phyloP scores from a whole-genome alignment of 2,329 filamentous ascomycete genomes.

The Chaetomiaceae sp. region DNA sequence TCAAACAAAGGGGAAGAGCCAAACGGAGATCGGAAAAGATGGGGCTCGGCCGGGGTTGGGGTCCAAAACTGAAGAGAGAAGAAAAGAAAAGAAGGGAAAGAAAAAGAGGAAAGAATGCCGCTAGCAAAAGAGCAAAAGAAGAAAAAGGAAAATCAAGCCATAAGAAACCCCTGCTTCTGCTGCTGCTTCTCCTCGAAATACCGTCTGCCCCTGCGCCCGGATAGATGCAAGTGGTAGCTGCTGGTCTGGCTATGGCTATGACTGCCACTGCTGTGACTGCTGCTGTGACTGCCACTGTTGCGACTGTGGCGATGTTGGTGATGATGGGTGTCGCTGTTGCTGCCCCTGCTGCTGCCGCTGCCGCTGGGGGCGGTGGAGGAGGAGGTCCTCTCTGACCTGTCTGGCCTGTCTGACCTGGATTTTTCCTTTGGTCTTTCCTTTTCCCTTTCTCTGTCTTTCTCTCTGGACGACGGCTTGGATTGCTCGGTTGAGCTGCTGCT shows the following conservation, averaged over 20 bases:
- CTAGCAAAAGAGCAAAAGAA: not conserved
- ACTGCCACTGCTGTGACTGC: not conserved
- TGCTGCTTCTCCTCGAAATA: slow-evolving; percentile 16
- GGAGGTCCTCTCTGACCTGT: not conserved
- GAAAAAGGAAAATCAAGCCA: not conserved
- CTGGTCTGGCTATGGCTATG: not conserved
- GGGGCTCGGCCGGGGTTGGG: not conserved
- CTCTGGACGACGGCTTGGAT: not conserved
- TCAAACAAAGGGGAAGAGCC: not conserved
- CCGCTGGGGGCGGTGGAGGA: not conserved
- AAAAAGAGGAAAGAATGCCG: not conserved
- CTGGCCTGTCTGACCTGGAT: not conserved
- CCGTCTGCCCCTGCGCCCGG: slow-evolving; percentile 13
- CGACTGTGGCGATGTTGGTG: too few species aligned
- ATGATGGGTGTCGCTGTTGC: too few species aligned
- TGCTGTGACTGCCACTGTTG: not conserved
- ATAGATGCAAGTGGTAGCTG: slow-evolving; percentile 19
- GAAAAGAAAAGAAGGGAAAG: not conserved
- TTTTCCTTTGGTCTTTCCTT: not conserved
- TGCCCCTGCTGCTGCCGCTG: not conserved
- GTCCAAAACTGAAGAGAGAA: not conserved
- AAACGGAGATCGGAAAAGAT: not conserved
- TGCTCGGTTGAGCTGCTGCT: not conserved
- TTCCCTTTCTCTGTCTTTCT: not conserved
- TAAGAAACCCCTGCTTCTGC: slow-evolving; percentile 16